phyloP scores from a whole-genome alignment of 1,284 basidiomycete species.

The Austroboletus niveus region DNA sequence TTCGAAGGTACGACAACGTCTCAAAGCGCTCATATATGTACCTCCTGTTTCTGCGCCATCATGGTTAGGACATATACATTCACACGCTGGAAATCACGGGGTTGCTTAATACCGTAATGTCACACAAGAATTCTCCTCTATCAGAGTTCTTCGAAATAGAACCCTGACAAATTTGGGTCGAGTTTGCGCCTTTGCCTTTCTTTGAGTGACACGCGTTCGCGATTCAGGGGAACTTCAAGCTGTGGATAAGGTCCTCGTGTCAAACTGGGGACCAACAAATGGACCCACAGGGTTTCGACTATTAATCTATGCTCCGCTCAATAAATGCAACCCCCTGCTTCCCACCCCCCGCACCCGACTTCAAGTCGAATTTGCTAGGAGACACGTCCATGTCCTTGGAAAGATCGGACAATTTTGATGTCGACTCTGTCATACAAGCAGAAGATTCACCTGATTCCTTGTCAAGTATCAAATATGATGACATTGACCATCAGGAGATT shows the following conservation, averaged over 20 bases:
- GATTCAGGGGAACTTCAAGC: not conserved
- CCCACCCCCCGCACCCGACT: not conserved
- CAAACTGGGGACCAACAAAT: not conserved
- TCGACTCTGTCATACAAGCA: slow-evolving; percentile 7
- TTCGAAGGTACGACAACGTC: too few relatives aligned
- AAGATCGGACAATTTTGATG: slow-evolving; percentile 9
- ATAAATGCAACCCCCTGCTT: not conserved
- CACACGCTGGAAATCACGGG: too few relatives aligned
- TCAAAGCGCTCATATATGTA: too few relatives aligned
- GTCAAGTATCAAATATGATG: slow-evolving; percentile 16
- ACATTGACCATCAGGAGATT: slow-evolving; percentile 17
- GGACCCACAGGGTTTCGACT: slow-evolving; percentile 21
- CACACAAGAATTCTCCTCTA: too few relatives aligned
- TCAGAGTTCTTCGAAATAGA: too few relatives aligned
- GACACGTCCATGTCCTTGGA: slow-evolving; percentile 21
- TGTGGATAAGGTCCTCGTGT: slow-evolving; percentile 3
- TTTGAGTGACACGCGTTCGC: slow-evolving; percentile 16
- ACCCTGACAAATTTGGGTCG: slow-evolving; percentile 6
- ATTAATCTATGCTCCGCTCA: slow-evolving; percentile 5
- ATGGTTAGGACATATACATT: too few relatives aligned
- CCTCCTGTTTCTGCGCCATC: too few relatives aligned
- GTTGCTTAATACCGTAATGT: too few relatives aligned
- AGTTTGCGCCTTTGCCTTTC: slow-evolving; percentile 23
- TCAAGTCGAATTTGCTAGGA: too few relatives aligned
- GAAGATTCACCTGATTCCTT: slow-evolving; percentile 23